These are phyloP conservation scores for Candida glaebosa DNA, from an alignment of 805 yeast genomes.

Conservation along the genomic window DNA sequence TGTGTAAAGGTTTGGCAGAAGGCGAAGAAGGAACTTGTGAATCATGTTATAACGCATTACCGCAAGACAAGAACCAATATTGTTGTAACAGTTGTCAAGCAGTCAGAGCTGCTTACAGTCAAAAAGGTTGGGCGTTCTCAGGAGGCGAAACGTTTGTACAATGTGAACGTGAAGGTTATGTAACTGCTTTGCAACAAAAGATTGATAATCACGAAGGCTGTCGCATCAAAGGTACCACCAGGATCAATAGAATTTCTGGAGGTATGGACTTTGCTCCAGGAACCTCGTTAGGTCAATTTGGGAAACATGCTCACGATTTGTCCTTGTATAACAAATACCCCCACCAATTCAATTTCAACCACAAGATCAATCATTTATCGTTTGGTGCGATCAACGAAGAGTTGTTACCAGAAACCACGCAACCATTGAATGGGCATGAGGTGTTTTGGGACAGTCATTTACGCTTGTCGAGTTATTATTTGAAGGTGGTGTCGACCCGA, in stretches of 20 bases:
- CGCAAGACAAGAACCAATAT: constrained; percentile 49
- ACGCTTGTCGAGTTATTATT: constrained; percentile 70
- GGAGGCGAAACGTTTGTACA: constrained; percentile 87
- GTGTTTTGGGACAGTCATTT: constrained; percentile 45
- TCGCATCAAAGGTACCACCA: constrained; percentile 73
- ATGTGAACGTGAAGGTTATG: constrained; percentile 88
- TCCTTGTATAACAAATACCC: constrained; percentile 60
- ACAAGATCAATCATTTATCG: constrained; percentile 72
- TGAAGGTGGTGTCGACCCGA: constrained; percentile 88
- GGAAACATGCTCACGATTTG: constrained; percentile 79
- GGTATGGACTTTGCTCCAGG: constrained; percentile 97
- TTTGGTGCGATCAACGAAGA: constrained; percentile 55
- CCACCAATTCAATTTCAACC: constrained; percentile 69
- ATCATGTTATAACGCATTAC: constrained; percentile 81
- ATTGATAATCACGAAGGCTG: constrained; percentile 73
- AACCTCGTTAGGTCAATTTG: constrained; percentile 55
- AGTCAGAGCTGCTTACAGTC: constrained; percentile 76
- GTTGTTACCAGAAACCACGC: constrained; percentile 40
- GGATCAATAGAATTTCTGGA: constrained; percentile 83
- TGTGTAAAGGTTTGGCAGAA: constrained; percentile 30
- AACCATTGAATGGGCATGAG: constrained; percentile 62
- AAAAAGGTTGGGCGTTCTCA: constrained; percentile 78
- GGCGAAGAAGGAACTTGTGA: constrained; percentile 62
- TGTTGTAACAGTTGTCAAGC: constrained; percentile 88
- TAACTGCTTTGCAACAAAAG: constrained; percentile 52